A percentile compares a stretch with the other conserved stretches of the same genome.
phyloP scores from a whole-genome alignment of 1,284 basidiomycete species.

The Apiotrichum mycotoxinovorans region DNA sequence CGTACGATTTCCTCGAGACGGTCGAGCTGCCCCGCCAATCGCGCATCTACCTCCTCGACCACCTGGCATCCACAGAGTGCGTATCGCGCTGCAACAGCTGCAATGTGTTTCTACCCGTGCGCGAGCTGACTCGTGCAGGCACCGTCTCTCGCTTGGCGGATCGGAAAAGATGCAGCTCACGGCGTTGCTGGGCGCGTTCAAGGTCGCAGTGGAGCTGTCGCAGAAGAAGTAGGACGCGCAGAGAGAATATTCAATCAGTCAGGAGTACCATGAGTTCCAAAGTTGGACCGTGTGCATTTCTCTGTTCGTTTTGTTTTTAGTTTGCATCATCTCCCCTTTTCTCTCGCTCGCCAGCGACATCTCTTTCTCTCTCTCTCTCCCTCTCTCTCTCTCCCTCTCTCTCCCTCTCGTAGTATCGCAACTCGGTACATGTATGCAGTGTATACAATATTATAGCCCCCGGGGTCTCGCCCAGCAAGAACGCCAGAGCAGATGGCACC shows the following conservation, averaged over 20 bases:
- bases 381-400: too few species aligned
- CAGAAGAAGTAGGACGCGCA: slow-evolving; percentile 42
- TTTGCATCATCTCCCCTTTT: too few species aligned
- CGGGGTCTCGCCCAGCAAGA: background rate
- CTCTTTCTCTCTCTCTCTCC: too few species aligned
- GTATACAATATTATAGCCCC: slow-evolving; percentile 15
- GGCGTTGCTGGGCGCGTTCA: slow-evolving; percentile 87
- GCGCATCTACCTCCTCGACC: slow-evolving; percentile 87
- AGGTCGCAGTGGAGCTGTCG: slow-evolving; percentile 74
- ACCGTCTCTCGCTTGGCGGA: slow-evolving; percentile 86
- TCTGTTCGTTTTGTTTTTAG: too few species aligned
- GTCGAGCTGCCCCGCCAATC: slow-evolving; percentile 80
- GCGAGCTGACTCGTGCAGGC: slow-evolving; percentile 54
- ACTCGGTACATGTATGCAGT: slow-evolving; percentile 13
- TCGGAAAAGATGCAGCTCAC: slow-evolving; percentile 93
- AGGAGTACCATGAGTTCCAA: too few species aligned
- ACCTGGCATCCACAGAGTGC: slow-evolving; percentile 84
- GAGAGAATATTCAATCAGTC: slow-evolving; percentile 32
- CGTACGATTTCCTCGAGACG: slow-evolving; percentile 84
- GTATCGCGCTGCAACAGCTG: slow-evolving; percentile 49
- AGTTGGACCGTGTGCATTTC: too few species aligned
- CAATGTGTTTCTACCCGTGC: too few species aligned
- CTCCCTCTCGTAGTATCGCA: background rate
- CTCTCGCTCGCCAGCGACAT: too few species aligned
- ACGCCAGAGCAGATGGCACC: background rate